A percentile compares a stretch with the other conserved stretches of the same genome.
Evolutionary conservation across 441 rosid species (phyloP).

Genomic region (Omphalea diandra): DNA sequence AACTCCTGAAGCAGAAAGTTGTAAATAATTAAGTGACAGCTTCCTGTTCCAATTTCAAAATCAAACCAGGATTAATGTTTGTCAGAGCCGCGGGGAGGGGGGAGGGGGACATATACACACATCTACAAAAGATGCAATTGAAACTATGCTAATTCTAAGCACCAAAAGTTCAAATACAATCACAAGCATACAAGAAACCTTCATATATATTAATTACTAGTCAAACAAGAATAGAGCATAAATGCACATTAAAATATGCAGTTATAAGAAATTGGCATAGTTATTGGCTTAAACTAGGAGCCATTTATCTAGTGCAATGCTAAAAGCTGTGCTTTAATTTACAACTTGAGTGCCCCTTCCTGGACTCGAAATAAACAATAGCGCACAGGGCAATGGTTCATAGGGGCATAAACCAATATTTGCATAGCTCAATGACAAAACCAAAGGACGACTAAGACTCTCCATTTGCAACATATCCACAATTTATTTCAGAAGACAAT

Average conservation of each 20-base stretch:
- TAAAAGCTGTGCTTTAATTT: neutral
- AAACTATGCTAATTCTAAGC: constrained; percentile 2
- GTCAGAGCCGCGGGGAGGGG: constrained; percentile 4
- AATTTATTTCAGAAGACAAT: neutral
- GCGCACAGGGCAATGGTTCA: neutral
- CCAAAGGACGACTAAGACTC: neutral
- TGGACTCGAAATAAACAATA: neutral
- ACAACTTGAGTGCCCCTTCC: neutral
- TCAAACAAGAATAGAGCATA: neutral
- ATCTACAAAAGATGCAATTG: neutral
- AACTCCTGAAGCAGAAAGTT: constrained; percentile 60
- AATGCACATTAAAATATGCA: neutral
- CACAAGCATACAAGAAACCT: constrained; percentile 10
- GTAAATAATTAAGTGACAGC: constrained; percentile 76
- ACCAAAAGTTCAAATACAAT: constrained; percentile 6
- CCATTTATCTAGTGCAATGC: constrained; percentile 2
- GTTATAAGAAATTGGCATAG: neutral
- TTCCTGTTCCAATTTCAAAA: constrained; percentile 55
- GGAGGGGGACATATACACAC: neutral
- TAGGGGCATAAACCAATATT: neutral
- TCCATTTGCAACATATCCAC: neutral
- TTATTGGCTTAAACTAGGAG: neutral
- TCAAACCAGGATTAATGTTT: constrained; percentile 12
- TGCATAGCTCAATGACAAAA: no score
- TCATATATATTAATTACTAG: neutral